These are phyloP conservation scores for Ocimum tenuiflorum DNA, from an alignment of 257 asterid genomes.

Conservation along the genomic window DNA sequence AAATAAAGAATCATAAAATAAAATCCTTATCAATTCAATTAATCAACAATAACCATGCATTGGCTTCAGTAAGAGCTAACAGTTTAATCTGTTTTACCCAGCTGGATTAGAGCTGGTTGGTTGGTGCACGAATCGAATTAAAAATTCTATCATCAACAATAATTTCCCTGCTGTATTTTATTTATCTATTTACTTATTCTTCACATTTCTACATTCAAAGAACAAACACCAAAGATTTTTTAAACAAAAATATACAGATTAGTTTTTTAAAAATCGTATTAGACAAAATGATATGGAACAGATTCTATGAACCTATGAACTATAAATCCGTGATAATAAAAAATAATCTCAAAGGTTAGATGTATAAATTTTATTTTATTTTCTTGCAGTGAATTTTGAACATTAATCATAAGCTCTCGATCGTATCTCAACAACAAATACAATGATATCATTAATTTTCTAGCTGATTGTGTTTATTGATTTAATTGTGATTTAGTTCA, in stretches of 20 bases:
- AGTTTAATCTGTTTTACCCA: neutral
- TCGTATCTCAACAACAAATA: neutral
- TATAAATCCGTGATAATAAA: neutral
- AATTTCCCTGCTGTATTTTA: neutral
- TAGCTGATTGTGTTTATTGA: neutral
- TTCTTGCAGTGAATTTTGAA: neutral
- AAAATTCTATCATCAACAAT: neutral
- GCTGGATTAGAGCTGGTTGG: constrained; percentile 3
- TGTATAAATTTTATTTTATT: neutral
- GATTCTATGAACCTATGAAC: neutral
- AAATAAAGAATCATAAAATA: no score
- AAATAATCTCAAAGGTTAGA: neutral
- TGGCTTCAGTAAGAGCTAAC: neutral
- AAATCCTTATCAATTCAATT: neutral
- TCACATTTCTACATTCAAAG: constrained; percentile 3
- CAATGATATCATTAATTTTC: neutral
- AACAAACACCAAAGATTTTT: neutral
- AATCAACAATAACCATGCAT: neutral
- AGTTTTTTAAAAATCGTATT: neutral
- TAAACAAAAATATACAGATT: neutral
- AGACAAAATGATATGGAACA: neutral
- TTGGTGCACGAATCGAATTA: constrained; percentile 9
- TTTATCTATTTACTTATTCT: neutral
- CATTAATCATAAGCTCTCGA: neutral
- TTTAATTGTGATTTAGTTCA: neutral